Conservation (phyloP, 2,329 filamentous ascomycete species). For the Acephala macrosclerotiorum region DNA sequence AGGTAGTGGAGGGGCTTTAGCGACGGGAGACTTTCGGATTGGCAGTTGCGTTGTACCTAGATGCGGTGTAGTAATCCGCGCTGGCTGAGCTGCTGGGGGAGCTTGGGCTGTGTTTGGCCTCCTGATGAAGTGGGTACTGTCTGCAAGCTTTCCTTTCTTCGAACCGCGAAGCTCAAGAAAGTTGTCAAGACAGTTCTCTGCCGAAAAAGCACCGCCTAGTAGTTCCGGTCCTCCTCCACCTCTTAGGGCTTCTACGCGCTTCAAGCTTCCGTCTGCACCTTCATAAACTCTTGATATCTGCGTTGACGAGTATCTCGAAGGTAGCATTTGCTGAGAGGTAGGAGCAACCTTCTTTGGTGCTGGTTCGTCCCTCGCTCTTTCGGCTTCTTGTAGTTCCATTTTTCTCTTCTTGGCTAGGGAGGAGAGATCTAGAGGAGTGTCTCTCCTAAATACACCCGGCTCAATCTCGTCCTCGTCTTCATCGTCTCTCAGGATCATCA, state of each 20-base stretch:
- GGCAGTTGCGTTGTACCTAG: conserved; percentile 5
- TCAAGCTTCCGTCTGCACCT: background rate
- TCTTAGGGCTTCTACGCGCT: background rate
- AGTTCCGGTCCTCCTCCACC: conserved; percentile 15
- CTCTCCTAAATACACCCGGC: conserved; percentile 32
- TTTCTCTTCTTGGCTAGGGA: conserved; percentile 51
- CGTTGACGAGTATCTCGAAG: conserved; percentile 22
- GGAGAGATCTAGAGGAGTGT: conserved; percentile 43
- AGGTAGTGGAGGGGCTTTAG: conserved; percentile 27
- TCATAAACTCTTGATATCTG: background rate
- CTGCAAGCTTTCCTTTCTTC: conserved; percentile 41
- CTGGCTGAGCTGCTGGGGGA: background rate
- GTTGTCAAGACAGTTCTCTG: conserved; percentile 51
- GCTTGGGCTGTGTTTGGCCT: background rate
- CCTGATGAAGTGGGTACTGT: conserved; percentile 40
- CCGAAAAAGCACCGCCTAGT: conserved; percentile 46
- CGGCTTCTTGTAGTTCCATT: conserved; percentile 16
- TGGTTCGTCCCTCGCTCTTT: conserved; percentile 5
- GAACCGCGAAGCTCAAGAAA: conserved; percentile 58
- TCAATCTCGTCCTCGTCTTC: conserved; percentile 48
- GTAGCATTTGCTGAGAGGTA: conserved; percentile 31
- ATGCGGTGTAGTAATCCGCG: background rate
- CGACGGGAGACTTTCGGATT: conserved; percentile 27
- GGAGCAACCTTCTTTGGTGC: conserved; percentile 14
- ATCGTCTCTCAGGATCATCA: conserved; percentile 53